phyloP scores from a whole-genome alignment of 108 stramenopile genomes.

The Skeletonema tropicum region DNA sequence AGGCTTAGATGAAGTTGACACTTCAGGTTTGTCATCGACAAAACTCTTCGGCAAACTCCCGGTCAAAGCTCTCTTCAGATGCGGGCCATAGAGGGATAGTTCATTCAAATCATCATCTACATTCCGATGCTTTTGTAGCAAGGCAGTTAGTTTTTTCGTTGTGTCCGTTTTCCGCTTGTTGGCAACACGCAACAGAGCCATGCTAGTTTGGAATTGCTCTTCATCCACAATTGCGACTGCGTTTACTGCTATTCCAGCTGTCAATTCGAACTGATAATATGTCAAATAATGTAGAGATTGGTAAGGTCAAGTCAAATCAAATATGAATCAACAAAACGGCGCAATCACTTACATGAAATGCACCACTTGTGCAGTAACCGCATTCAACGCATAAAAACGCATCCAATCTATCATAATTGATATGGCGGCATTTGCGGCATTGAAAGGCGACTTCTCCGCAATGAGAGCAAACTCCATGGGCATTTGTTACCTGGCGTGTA shows the following conservation, averaged over 20 bases:
- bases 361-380: constrained; percentile 91
- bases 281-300: neutral
- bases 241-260: constrained; percentile 76
- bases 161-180: constrained; percentile 44
- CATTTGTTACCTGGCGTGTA: constrained; percentile 90
- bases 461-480: constrained; percentile 93
- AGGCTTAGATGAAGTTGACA: constrained; percentile 14
- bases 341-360: constrained; percentile 48
- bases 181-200: constrained; percentile 48
- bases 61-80: constrained; percentile 62
- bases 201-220: constrained; percentile 49
- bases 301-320: neutral
- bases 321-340: neutral
- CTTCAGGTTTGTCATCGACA: constrained; percentile 29
- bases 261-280: constrained; percentile 44
- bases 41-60: constrained; percentile 55
- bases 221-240: constrained; percentile 77
- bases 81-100: constrained; percentile 38
- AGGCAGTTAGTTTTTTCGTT: constrained; percentile 39
- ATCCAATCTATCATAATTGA: constrained; percentile 94
- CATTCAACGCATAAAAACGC: constrained; percentile 97
- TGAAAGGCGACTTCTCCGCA: constrained; percentile 97
- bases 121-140: constrained; percentile 18
- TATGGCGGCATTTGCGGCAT: constrained; percentile 93
- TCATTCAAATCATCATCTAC: constrained; percentile 26